Conservation (phyloP, 192 early-diverging fungal species). For the Linnemannia schmuckeri region DNA sequence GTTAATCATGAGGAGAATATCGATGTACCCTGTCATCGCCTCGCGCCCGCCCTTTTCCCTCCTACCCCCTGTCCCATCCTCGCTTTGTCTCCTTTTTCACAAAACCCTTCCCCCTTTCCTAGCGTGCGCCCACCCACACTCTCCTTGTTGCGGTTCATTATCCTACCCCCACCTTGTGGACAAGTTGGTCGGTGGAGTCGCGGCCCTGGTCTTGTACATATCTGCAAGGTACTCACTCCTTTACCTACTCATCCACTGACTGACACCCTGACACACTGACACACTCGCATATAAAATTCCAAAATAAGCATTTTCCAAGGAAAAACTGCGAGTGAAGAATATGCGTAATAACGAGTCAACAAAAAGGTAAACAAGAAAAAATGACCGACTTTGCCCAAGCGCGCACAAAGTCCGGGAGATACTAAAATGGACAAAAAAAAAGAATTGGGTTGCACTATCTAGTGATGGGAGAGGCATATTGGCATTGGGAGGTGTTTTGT, state of each 20-base stretch:
- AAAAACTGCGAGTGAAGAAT: not conserved
- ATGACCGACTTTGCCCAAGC: not conserved
- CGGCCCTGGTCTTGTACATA: not conserved
- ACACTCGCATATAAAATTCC: not conserved
- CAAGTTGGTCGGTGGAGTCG: not conserved
- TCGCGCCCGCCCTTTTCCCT: too few species aligned
- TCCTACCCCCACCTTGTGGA: not conserved
- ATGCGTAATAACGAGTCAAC: conserved; percentile 2
- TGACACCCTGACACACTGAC: too few species aligned
- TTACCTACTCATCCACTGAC: not conserved
- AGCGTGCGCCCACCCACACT: not conserved
- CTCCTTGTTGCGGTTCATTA: not conserved
- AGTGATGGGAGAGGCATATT: too few species aligned
- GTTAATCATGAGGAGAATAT: too few species aligned
- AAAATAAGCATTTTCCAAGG: not conserved
- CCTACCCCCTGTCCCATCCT: too few species aligned
- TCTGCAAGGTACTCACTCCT: not conserved
- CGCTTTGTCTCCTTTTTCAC: not conserved
- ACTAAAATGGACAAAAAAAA: not conserved
- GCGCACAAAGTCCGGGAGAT: not conserved
- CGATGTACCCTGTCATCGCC: too few species aligned
- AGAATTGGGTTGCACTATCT: not conserved
- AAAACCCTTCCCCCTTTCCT: not conserved
- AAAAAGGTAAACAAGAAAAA: not conserved
- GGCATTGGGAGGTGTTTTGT: too few species aligned